phyloP scores from a whole-genome alignment of 352 stramenopile genomes.

The Globisporangium alternatum region DNA sequence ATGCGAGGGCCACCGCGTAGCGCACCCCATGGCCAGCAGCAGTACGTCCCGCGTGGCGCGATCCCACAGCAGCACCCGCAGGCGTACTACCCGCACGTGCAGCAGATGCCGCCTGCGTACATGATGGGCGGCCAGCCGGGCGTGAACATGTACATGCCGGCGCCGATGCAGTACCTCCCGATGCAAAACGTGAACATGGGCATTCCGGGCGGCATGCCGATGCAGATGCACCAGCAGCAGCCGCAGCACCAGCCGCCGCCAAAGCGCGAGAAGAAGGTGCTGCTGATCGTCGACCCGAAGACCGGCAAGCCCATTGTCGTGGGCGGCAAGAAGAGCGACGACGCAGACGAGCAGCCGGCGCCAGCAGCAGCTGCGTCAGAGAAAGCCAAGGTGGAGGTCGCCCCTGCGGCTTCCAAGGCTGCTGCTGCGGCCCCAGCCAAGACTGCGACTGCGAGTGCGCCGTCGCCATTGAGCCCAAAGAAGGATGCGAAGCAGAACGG shows the following conservation, averaged over 20 bases:
- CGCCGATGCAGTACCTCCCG: constrained; percentile 36
- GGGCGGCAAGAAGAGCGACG: constrained; percentile 14
- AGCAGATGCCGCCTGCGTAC: constrained; percentile 37
- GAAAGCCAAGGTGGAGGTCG: constrained; percentile 6
- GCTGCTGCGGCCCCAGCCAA: constrained; percentile 8
- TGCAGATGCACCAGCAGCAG: constrained; percentile 29
- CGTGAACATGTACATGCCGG: constrained; percentile 25
- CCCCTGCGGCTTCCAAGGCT: constrained; percentile 1
- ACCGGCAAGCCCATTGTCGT: constrained; percentile 11
- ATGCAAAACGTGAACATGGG: constrained; percentile 48
- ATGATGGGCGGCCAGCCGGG: constrained; percentile 45
- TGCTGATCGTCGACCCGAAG: constrained; percentile 33
- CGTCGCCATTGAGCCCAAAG: constrained; percentile 12
- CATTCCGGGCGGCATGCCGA: constrained; percentile 35
- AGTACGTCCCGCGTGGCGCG: constrained; percentile 36
- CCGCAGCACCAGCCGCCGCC: constrained; percentile 29
- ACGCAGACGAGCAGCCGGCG: not conserved
- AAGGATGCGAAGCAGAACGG: constrained; percentile 22
- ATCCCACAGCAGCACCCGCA: constrained; percentile 34
- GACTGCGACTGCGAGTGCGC: constrained; percentile 4
- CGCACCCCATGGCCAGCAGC: constrained; percentile 31
- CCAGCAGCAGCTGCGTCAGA: constrained; percentile 14
- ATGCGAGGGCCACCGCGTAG: constrained; percentile 37
- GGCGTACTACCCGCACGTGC: constrained; percentile 44
- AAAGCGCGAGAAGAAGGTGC: constrained; percentile 46